A percentile compares a stretch with the other conserved stretches of the same genome.
Conservation (phyloP, 2,329 filamentous ascomycete species). For the Didymella arachidicola region DNA sequence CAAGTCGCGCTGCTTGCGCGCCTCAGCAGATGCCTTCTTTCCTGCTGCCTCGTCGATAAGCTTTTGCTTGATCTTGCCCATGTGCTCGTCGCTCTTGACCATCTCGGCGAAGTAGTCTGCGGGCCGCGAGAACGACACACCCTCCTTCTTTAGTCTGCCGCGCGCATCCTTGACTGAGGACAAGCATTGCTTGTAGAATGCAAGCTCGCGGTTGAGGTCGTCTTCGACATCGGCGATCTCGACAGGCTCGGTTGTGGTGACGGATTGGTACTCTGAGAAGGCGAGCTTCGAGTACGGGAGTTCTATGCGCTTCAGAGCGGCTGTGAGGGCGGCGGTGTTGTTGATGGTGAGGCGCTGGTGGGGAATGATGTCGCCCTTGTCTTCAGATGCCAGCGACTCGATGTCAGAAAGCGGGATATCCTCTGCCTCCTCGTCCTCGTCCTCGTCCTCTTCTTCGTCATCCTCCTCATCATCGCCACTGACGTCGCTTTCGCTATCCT, state of each 20-base stretch:
- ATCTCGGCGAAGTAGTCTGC: constrained; percentile 98
- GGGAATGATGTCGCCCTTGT: constrained; percentile 85
- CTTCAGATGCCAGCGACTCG: constrained; percentile 77
- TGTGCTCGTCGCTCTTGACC: constrained; percentile 98
- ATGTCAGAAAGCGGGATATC: constrained; percentile 91
- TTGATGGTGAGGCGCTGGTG: constrained; percentile 96
- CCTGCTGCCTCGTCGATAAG: constrained; percentile 88
- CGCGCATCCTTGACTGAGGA: constrained; percentile 79
- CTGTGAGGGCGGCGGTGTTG: constrained; percentile 86
- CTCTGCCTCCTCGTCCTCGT: constrained; percentile 80
- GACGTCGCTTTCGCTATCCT: constrained; percentile 53
- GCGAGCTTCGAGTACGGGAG: constrained; percentile 73
- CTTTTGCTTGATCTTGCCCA: constrained; percentile 95
- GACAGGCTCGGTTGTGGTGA: constrained; percentile 73
- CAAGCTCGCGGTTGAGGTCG: constrained; percentile 88
- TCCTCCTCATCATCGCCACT: constrained; percentile 54
- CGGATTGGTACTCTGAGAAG: constrained; percentile 83
- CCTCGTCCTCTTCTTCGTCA: constrained; percentile 64
- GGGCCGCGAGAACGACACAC: constrained; percentile 84
- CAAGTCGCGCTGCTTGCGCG: constrained; percentile 87
- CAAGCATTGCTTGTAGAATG: constrained; percentile 90
- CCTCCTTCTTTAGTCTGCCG: constrained; percentile 78
- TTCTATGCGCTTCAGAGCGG: constrained; percentile 80
- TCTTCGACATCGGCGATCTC: constrained; percentile 85
- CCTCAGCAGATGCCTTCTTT: constrained; percentile 92